Conservation (phyloP, 371 early-diverging fungal species). For the Polyrhizophydium stewartii region DNA sequence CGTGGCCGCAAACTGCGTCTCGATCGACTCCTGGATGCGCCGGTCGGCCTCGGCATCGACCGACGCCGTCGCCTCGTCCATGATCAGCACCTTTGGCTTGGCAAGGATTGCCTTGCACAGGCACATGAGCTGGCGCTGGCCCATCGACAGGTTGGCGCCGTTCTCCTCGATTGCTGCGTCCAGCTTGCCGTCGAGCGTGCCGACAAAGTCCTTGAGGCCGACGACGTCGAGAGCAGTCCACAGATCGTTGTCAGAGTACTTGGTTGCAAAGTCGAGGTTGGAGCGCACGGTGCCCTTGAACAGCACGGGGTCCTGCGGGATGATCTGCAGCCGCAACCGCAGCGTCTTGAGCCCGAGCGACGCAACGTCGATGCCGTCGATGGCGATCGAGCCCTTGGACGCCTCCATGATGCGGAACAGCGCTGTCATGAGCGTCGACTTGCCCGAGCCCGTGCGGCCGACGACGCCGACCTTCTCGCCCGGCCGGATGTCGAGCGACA, state of each 20-base stretch:
- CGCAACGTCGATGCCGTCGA: conserved; percentile 42
- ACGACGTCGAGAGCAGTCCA: conserved; percentile 35
- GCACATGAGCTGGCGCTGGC: conserved; percentile 48
- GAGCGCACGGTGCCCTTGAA: conserved; percentile 37
- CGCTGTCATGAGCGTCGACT: conserved; percentile 1
- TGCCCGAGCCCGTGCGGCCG: conserved; percentile 47
- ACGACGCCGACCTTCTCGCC: conserved; percentile 58
- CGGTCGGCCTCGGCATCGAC: conserved; percentile 34
- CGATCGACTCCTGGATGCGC: conserved; percentile 9
- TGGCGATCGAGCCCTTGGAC: conserved; percentile 37
- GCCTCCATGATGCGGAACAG: conserved; percentile 51
- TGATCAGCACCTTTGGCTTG: conserved; percentile 36
- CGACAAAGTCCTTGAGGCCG: conserved; percentile 28
- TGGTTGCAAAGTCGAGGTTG: conserved; percentile 31
- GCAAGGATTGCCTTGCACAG: conserved; percentile 36
- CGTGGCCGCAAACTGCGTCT: conserved; percentile 52
- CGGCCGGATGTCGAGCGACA: conserved; percentile 42
- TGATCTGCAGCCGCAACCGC: conserved; percentile 13
- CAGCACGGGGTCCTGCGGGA: conserved; percentile 48
- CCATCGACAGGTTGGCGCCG: conserved; percentile 46
- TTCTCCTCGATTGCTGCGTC: conserved; percentile 12
- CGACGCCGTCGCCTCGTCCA: conserved; percentile 41
- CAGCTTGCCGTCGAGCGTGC: conserved; percentile 7
- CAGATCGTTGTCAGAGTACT: conserved; percentile 24
- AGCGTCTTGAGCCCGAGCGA: conserved; percentile 6